Percentiles rank a stretch among this genome's conserved stretches.
Conservation (phyloP, 2,329 filamentous ascomycete species). For the Scleromitrula shiraiana region DNA sequence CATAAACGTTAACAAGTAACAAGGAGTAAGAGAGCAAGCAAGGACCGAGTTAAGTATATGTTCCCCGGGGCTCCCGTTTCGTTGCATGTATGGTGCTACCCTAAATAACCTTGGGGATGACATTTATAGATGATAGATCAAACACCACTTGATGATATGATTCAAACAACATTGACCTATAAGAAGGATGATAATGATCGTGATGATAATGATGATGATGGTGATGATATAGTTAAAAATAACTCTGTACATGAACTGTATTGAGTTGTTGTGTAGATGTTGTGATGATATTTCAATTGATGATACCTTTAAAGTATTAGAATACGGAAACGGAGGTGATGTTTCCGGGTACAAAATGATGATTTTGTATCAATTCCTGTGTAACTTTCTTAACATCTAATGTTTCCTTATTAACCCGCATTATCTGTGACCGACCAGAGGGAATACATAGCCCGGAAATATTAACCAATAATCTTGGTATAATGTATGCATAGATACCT, state of each 20-base stretch:
- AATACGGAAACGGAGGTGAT: not conserved
- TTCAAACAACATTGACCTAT: not conserved
- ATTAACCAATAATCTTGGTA: not conserved
- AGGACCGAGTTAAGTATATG: too few species aligned
- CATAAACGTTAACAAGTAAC: too few species aligned
- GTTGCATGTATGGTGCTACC: conserved; percentile 6
- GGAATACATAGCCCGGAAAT: not conserved
- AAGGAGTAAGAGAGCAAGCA: too few species aligned
- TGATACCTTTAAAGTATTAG: conserved; percentile 5
- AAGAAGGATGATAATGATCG: not conserved
- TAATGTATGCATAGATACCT: not conserved
- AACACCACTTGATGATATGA: conserved; percentile 8
- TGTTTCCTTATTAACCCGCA: conserved; percentile 3
- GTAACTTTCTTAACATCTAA: conserved; percentile 3
- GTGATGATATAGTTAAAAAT: not conserved
- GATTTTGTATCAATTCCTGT: not conserved
- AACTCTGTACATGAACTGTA: not conserved
- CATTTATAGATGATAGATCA: too few species aligned
- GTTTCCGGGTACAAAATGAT: not conserved
- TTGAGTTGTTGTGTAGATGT: not conserved
- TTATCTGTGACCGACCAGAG: not conserved
- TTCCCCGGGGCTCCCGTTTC: conserved; percentile 5
- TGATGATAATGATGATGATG: not conserved
- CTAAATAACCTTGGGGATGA: conserved; percentile 4
- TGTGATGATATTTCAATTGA: not conserved